Evolutionary conservation across 208 protist genomes (phyloP).

Genomic region (Angomonas deanei): DNA sequence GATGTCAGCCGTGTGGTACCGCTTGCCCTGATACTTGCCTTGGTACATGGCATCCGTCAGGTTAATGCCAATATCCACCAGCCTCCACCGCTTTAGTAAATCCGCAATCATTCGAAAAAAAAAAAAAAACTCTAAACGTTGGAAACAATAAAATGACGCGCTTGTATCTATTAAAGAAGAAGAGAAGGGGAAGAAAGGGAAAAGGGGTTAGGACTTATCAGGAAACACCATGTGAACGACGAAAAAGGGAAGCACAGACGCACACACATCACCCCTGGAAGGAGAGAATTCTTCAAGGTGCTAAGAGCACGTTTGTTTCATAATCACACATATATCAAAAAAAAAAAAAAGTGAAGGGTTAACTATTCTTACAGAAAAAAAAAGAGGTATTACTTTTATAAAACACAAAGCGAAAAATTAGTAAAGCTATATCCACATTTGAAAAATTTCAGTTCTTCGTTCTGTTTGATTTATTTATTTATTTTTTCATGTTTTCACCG

Average conservation of each 20-base stretch:
- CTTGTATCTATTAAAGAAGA: slow-evolving; percentile 5
- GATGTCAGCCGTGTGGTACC: slow-evolving; percentile 49
- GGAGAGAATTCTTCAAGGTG: too few species aligned
- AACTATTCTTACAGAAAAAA: neutral
- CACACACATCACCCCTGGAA: too few species aligned
- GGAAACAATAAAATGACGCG: slow-evolving; percentile 7
- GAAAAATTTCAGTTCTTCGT: neutral
- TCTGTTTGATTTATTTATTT: neutral
- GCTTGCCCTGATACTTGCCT: slow-evolving; percentile 61
- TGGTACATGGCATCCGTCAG: slow-evolving; percentile 76
- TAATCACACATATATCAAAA: slow-evolving; percentile 6
- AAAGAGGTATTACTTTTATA: neutral
- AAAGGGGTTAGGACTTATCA: neutral
- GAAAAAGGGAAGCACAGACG: neutral
- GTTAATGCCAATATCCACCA: slow-evolving; percentile 88
- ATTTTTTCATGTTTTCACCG: neutral
- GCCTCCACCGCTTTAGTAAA: slow-evolving; percentile 15
- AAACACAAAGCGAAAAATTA: slow-evolving; percentile 6
- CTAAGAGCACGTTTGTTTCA: neutral
- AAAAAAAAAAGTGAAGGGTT: slow-evolving; percentile 6
- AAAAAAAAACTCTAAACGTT: slow-evolving; percentile 8
- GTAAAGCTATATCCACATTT: too few species aligned
- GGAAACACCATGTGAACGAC: neutral
- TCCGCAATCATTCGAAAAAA: neutral
- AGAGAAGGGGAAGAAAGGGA: neutral